These are phyloP conservation scores for Coriaria nepalensis DNA, from an alignment of 306 rosid genomes.

Conservation along the genomic window DNA sequence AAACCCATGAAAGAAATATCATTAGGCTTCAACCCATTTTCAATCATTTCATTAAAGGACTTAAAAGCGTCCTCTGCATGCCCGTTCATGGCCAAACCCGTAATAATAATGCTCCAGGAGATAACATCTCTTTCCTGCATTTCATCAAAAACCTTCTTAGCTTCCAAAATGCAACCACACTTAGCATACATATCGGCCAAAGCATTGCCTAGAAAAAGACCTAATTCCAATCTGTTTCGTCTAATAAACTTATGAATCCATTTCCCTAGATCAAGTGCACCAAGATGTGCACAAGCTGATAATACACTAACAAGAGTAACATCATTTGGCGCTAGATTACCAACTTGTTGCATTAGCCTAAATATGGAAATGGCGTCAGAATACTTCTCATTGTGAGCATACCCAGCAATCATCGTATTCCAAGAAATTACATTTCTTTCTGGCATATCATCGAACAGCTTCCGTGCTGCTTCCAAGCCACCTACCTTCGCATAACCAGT, in stretches of 20 bases:
- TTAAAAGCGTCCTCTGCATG: constrained; percentile 21
- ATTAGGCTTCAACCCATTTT: constrained; percentile 17
- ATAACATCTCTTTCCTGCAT: constrained; percentile 28
- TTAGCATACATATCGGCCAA: constrained; percentile 29
- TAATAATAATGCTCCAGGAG: constrained; percentile 30
- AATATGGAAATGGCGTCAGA: constrained; percentile 21
- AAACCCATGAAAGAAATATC: constrained; percentile 28
- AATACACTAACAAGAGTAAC: constrained; percentile 24
- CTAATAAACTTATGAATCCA: constrained; percentile 24
- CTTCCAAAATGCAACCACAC: constrained; percentile 25
- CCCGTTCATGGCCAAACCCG: constrained; percentile 31
- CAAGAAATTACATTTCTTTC: constrained; percentile 25
- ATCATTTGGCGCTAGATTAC: constrained; percentile 13
- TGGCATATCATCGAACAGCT: constrained; percentile 21
- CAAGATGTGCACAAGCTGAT: constrained; percentile 30
- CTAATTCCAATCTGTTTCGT: constrained; percentile 11
- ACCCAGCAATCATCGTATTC: constrained; percentile 28
- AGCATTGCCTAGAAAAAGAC: constrained; percentile 25
- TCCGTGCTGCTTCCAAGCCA: constrained; percentile 13
- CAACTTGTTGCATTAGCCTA: constrained; percentile 21
- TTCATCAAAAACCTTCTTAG: constrained; percentile 12
- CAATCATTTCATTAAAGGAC: constrained; percentile 20
- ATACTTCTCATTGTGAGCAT: constrained; percentile 25
- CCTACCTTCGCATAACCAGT: constrained; percentile 23
- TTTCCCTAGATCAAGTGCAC: constrained; percentile 30